phyloP scores from a whole-genome alignment of 768 basidiomycete species.

The Erythrobasidium yunnanense region DNA sequence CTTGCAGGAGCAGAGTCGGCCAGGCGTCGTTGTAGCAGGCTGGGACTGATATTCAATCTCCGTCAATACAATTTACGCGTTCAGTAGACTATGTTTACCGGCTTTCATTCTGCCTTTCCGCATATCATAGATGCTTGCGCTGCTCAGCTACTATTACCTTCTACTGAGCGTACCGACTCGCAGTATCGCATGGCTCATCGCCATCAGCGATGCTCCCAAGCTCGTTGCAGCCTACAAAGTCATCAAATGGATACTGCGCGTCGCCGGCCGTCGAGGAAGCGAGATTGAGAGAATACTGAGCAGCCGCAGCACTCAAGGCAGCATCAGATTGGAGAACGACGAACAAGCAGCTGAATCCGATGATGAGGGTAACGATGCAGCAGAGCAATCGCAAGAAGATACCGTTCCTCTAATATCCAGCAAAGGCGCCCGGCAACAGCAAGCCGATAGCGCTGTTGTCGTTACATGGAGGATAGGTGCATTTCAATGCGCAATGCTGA shows the following conservation, averaged over 20 bases:
- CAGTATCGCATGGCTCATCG: not conserved
- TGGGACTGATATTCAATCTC: not conserved
- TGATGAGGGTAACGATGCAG: not conserved
- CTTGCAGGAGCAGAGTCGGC: not conserved
- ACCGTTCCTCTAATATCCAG: not conserved
- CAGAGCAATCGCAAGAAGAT: constrained; percentile 4
- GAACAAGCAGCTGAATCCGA: not conserved
- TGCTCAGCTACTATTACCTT: constrained; percentile 2
- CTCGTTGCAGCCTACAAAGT: constrained; percentile 5
- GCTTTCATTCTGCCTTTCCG: not conserved
- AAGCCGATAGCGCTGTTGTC: not conserved
- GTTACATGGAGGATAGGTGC: constrained; percentile 18
- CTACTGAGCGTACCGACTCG: constrained; percentile 3
- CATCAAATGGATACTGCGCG: constrained; percentile 6
- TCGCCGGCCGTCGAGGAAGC: not conserved
- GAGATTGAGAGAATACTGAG: not conserved
- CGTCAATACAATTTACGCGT: not conserved
- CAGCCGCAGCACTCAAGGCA: not conserved
- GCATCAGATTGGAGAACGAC: not conserved
- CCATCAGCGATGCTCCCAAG: not conserved
- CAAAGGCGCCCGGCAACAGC: not conserved
- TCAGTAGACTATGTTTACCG: not conserved
- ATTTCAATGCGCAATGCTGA: not conserved
- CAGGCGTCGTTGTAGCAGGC: not conserved
- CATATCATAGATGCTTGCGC: not conserved